phyloP scores from a whole-genome alignment of 2,329 filamentous ascomycete genomes.

The Colletotrichum sidae region DNA sequence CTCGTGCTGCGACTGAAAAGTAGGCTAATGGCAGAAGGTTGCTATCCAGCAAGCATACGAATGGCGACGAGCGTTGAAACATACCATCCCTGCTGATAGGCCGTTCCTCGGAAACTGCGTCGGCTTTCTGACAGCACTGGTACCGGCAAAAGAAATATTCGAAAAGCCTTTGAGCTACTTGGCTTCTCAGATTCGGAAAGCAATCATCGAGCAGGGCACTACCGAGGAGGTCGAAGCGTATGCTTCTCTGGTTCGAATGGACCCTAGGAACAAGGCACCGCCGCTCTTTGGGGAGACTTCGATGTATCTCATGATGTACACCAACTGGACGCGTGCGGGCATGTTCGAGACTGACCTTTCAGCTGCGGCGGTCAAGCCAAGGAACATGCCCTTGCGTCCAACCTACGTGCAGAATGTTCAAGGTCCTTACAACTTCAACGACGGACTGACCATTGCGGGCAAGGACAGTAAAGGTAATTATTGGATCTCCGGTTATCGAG shows the following conservation, averaged over 20 bases:
- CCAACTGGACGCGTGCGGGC: slow-evolving; percentile 48
- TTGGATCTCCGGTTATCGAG: slow-evolving; percentile 43
- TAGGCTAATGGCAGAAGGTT: not conserved
- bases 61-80: slow-evolving; percentile 2
- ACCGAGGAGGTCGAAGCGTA: slow-evolving; percentile 14
- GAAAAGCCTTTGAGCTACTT: not conserved
- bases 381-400: slow-evolving; percentile 21
- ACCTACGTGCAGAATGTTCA: slow-evolving; percentile 37
- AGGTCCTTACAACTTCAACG: slow-evolving; percentile 37
- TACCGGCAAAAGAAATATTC: not conserved
- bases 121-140: not conserved
- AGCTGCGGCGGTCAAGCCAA: not conserved
- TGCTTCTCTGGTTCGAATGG: not conserved
- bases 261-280: slow-evolving; percentile 40
- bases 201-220: slow-evolving; percentile 2
- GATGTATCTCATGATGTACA: slow-evolving; percentile 47
- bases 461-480: slow-evolving; percentile 47
- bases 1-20: no score
- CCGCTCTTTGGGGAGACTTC: slow-evolving; percentile 46
- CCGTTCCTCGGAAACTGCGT: slow-evolving; percentile 12
- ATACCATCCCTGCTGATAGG: not conserved
- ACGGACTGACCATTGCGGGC: slow-evolving; percentile 42
- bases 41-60: slow-evolving; percentile 5
- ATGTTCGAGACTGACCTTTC: slow-evolving; percentile 42
- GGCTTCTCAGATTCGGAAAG: slow-evolving; percentile 2